Conservation (phyloP, 805 yeast species). For the Aciculoconidium aculeatum region DNA sequence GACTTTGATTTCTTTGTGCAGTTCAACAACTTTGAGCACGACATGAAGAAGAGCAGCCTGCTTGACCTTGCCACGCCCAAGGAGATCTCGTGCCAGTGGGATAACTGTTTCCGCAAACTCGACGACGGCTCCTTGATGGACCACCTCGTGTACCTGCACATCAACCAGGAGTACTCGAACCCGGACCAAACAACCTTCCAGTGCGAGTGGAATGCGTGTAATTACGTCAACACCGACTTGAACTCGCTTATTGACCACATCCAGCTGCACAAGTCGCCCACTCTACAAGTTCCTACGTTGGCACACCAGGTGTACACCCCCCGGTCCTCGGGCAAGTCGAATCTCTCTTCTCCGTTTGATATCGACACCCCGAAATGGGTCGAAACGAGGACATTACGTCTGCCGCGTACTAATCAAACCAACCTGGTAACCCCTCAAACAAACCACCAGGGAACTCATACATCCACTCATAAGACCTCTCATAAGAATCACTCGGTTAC, state of each 20-base stretch:
- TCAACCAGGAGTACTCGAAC: constrained; percentile 39
- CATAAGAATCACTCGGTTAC: constrained; percentile 1
- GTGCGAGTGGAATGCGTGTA: constrained; percentile 79
- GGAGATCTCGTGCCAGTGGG: constrained; percentile 45
- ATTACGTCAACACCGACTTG: constrained; percentile 48
- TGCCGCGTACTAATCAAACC: neutral
- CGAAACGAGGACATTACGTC: no score
- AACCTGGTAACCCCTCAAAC: neutral
- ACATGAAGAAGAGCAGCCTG: constrained; percentile 1
- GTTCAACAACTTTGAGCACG: constrained; percentile 25
- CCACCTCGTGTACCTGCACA: constrained; percentile 44
- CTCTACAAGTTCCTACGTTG: neutral
- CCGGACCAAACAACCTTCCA: constrained; percentile 19
- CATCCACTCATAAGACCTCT: constrained; percentile 2
- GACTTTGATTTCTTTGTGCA: constrained; percentile 36
- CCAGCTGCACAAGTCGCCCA: constrained; percentile 16
- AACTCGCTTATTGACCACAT: constrained; percentile 53
- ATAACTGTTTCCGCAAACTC: constrained; percentile 45
- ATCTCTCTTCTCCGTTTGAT: constrained; percentile 3
- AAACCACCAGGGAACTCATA: no score
- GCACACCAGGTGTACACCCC: constrained; percentile 4
- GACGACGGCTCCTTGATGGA: constrained; percentile 25
- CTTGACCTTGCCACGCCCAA: neutral
- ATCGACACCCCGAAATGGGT: neutral
- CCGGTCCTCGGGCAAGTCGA: constrained; percentile 2